These are phyloP conservation scores for Tylopilus rubrobrunneus DNA, from an alignment of 768 basidiomycete genomes.

Conservation along the genomic window DNA sequence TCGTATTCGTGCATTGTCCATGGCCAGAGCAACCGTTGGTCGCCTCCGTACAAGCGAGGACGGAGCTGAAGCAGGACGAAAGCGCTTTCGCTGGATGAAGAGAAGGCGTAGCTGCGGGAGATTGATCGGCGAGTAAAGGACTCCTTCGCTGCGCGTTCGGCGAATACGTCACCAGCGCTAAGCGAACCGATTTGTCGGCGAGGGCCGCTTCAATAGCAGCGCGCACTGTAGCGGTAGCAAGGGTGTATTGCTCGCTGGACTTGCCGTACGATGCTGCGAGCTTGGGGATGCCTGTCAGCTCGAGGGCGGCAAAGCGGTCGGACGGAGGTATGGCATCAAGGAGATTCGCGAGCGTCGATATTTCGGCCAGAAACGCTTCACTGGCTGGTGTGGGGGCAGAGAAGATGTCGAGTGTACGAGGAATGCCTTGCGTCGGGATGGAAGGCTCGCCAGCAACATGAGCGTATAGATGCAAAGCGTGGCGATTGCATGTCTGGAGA, in stretches of 20 bases:
- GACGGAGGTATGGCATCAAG: conserved; percentile 32
- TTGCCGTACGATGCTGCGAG: conserved; percentile 46
- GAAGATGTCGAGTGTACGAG: conserved; percentile 40
- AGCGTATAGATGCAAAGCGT: conserved; percentile 56
- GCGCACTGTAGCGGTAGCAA: conserved; percentile 44
- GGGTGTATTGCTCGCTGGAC: conserved; percentile 51
- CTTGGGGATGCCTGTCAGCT: conserved; percentile 48
- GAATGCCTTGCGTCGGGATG: conserved; percentile 27
- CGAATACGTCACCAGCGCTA: conserved; percentile 53
- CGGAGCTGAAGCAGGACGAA: conserved; percentile 58
- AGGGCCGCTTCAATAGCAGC: conserved; percentile 44
- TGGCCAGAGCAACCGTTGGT: conserved; percentile 69
- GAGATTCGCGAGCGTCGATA: conserved; percentile 50
- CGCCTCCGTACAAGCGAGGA: conserved; percentile 52
- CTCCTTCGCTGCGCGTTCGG: conserved; percentile 37
- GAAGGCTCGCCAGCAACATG: conserved; percentile 43
- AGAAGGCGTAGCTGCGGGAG: too few relatives aligned
- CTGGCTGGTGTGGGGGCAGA: conserved; percentile 37
- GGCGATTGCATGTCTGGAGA: conserved; percentile 54
- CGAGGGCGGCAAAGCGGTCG: conserved; percentile 60
- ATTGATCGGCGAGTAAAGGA: conserved; percentile 38
- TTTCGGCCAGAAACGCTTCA: conserved; percentile 38
- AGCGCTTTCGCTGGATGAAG: conserved; percentile 48
- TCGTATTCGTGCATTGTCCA: conserved; percentile 60
- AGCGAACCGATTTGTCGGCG: conserved; percentile 35